Evolutionary conservation across 2,329 filamentous ascomycete genomes (phyloP).

Genomic region (Claviceps fusiformis): DNA sequence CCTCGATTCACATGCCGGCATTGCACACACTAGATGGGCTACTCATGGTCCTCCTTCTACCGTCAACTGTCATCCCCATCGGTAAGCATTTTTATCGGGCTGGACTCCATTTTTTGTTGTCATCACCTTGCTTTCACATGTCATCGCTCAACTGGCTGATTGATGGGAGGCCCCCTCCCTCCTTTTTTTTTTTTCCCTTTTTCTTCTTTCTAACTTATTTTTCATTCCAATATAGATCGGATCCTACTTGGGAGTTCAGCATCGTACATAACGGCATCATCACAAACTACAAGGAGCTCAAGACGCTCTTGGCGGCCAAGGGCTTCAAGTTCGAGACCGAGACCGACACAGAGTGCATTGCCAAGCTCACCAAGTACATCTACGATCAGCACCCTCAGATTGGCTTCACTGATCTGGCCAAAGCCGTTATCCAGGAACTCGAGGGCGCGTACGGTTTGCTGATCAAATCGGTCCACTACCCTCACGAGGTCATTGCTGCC

Average conservation of each 20-base stretch:
- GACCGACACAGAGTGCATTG: conserved; percentile 98
- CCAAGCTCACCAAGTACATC: conserved; percentile 96
- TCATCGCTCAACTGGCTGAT: conserved; percentile 4
- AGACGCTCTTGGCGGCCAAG: conserved; percentile 82
- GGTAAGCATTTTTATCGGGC: conserved; percentile 42
- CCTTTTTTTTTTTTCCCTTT: background rate
- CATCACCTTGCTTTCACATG: background rate
- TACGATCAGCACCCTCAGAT: conserved; percentile 89
- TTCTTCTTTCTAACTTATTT: too few species aligned
- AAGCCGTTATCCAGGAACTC: conserved; percentile 96
- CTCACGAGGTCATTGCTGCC: conserved; percentile 92
- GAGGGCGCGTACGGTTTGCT: conserved; percentile 95
- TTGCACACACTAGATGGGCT: conserved; percentile 98
- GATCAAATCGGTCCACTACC: conserved; percentile 97
- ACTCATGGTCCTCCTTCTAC: conserved; percentile 92
- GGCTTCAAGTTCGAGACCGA: conserved; percentile 98
- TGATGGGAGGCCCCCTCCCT: background rate
- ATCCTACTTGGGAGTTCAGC: conserved; percentile 88
- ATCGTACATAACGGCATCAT: conserved; percentile 99
- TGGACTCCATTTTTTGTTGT: background rate
- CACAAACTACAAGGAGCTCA: conserved; percentile 99
- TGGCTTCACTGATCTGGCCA: conserved; percentile 90
- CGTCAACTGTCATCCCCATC: conserved; percentile 94
- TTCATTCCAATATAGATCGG: conserved; percentile 47
- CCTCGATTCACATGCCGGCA: conserved; percentile 96